Conservation (phyloP, 2,329 filamentous ascomycete species). For the Sporothrix euskadiensis region DNA sequence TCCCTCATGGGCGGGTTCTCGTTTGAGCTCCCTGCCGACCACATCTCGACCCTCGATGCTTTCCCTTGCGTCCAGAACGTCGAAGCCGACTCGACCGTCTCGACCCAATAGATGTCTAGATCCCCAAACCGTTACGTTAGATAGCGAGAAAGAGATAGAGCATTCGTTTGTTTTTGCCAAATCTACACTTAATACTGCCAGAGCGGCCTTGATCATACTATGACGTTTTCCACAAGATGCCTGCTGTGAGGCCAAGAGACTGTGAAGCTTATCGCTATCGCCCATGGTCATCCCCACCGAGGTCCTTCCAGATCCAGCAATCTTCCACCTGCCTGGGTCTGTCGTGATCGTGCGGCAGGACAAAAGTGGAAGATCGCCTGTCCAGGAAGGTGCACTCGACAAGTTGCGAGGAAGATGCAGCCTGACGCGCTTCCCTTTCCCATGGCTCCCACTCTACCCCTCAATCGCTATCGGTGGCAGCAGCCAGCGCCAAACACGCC, state of each 20-base stretch:
- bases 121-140: neutral
- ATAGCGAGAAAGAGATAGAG: neutral
- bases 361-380: neutral
- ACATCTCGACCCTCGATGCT: conserved; percentile 63
- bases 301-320: neutral
- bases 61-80: conserved; percentile 73
- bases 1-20: conserved; percentile 88
- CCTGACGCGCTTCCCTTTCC: conserved; percentile 18
- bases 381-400: neutral
- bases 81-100: conserved; percentile 71
- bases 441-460: conserved; percentile 11
- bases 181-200: neutral
- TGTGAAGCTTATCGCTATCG: neutral
- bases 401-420: neutral
- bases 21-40: conserved; percentile 72
- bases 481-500: neutral
- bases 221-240: neutral
- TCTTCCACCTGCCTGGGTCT: neutral
- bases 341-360: neutral
- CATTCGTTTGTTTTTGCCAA: neutral
- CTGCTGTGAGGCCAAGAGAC: neutral
- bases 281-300: neutral
- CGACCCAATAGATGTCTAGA: conserved; percentile 60
- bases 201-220: neutral
- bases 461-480: conserved; percentile 17